Evolutionary conservation across 2,329 filamentous ascomycete genomes (phyloP).

Genomic region (Nothophoma quercina): DNA sequence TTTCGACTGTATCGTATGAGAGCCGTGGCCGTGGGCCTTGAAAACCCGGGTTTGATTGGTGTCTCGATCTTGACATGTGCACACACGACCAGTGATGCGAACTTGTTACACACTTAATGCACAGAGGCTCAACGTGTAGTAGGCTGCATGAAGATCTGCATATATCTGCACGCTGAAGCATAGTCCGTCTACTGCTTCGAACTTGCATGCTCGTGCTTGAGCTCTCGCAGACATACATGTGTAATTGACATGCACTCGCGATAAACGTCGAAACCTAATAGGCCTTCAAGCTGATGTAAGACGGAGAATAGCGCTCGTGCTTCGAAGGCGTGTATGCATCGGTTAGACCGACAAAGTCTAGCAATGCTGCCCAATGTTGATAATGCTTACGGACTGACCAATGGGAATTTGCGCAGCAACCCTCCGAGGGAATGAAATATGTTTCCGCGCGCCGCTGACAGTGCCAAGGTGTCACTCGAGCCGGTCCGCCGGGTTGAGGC

Average conservation of each 20-base stretch:
- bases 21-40: background rate
- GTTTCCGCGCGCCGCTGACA: constrained; percentile 22
- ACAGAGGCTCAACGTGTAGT: background rate
- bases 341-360: background rate
- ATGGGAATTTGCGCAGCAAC: background rate
- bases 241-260: background rate
- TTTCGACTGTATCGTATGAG: background rate
- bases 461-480: constrained; percentile 19
- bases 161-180: background rate
- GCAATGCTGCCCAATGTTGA: constrained; percentile 2
- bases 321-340: constrained; percentile 1
- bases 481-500: constrained; percentile 1
- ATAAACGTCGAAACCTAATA: constrained; percentile 9
- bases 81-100: background rate
- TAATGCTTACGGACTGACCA: background rate
- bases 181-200: background rate
- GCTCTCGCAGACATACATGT: background rate
- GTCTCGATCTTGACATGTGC: background rate
- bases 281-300: background rate
- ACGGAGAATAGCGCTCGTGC: constrained; percentile 5
- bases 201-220: background rate
- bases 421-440: constrained; percentile 4
- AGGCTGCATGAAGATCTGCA: background rate
- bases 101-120: constrained; percentile 13
- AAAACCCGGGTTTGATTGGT: background rate